These are phyloP conservation scores for Thinopyrum elongatum DNA, from an alignment of 176 grass and related monocot species.

Conservation along the genomic window DNA sequence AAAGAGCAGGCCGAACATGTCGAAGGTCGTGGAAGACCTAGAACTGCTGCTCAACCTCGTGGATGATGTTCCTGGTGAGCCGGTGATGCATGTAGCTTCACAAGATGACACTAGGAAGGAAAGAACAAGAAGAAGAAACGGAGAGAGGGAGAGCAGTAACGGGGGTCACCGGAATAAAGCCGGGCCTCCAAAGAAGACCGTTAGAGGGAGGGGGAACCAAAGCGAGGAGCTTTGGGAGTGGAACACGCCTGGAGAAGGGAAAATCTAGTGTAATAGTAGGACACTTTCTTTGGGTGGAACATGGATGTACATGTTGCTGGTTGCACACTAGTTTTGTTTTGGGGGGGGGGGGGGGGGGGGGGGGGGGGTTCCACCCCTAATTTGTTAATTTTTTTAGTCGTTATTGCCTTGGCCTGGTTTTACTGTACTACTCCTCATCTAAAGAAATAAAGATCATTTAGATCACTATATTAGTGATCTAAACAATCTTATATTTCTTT, in stretches of 20 bases:
- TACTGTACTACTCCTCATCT: too few relatives aligned
- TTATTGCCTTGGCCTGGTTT: background rate
- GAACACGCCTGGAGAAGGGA: background rate
- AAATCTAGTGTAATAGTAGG: background rate
- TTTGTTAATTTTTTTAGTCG: slow-evolving; percentile 12
- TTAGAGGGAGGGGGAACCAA: background rate
- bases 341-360: too few relatives aligned
- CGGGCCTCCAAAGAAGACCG: slow-evolving; percentile 16
- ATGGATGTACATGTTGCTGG: slow-evolving; percentile 7
- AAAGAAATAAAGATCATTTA: too few relatives aligned
- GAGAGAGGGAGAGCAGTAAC: background rate
- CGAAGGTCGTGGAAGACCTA: slow-evolving; percentile 49
- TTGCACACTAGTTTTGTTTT: background rate
- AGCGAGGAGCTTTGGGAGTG: slow-evolving; percentile 55
- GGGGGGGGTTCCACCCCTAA: background rate
- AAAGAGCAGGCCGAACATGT: slow-evolving; percentile 75
- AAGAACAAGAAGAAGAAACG: background rate
- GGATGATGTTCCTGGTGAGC: slow-evolving; percentile 26
- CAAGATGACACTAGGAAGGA: background rate
- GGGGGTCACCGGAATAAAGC: background rate
- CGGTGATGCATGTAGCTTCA: background rate
- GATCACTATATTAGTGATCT: too few relatives aligned
- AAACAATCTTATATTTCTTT: too few relatives aligned
- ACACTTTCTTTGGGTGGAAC: background rate
- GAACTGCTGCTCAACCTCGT: slow-evolving; percentile 49